Percentiles rank a stretch among this genome's conserved stretches.
These are phyloP conservation scores for Aureobasidium zeae DNA, from an alignment of 2,329 filamentous ascomycete species.

Conservation along the genomic window DNA sequence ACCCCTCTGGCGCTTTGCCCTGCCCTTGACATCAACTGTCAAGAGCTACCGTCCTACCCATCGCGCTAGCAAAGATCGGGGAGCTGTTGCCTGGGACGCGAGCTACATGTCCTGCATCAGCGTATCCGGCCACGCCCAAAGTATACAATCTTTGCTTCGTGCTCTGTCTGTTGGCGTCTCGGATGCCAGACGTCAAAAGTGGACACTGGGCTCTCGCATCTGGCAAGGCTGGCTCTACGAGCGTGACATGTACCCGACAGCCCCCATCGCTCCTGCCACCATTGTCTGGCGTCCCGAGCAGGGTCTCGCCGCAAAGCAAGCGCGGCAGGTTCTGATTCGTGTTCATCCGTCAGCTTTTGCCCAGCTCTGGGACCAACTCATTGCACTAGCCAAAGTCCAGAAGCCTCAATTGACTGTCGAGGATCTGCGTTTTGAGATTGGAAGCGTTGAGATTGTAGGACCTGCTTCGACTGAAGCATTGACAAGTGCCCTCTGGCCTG, in stretches of 20 bases:
- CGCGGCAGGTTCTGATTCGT: slow-evolving; percentile 55
- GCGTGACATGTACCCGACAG: slow-evolving; percentile 41
- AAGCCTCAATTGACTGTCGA: slow-evolving; percentile 55
- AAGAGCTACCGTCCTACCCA: slow-evolving; percentile 87
- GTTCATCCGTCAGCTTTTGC: slow-evolving; percentile 75
- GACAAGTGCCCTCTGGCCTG: slow-evolving; percentile 54
- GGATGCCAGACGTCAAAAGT: slow-evolving; percentile 53
- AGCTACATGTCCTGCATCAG: slow-evolving; percentile 88
- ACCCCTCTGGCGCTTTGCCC: slow-evolving; percentile 80
- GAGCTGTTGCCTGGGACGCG: slow-evolving; percentile 82
- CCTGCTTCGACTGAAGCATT: slow-evolving; percentile 74
- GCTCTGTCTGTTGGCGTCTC: slow-evolving; percentile 50
- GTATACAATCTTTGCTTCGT: slow-evolving; percentile 57
- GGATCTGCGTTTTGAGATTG: slow-evolving; percentile 63
- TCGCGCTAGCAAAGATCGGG: slow-evolving; percentile 63
- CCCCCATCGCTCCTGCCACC: slow-evolving; percentile 59
- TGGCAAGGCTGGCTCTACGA: slow-evolving; percentile 52
- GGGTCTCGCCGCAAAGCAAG: slow-evolving; percentile 8
- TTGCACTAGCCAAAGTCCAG: slow-evolving; percentile 49
- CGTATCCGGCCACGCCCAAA: slow-evolving; percentile 56
- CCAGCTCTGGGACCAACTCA: slow-evolving; percentile 56
- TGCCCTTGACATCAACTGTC: slow-evolving; percentile 75
- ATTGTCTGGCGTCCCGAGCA: slow-evolving; percentile 61
- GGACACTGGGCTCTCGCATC: slow-evolving; percentile 54
- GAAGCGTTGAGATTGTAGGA: slow-evolving; percentile 60